Base-by-base conservation (phyloP, 2,329 filamentous ascomycete species). In the Tolypocladium cylindrosporum region DNA sequence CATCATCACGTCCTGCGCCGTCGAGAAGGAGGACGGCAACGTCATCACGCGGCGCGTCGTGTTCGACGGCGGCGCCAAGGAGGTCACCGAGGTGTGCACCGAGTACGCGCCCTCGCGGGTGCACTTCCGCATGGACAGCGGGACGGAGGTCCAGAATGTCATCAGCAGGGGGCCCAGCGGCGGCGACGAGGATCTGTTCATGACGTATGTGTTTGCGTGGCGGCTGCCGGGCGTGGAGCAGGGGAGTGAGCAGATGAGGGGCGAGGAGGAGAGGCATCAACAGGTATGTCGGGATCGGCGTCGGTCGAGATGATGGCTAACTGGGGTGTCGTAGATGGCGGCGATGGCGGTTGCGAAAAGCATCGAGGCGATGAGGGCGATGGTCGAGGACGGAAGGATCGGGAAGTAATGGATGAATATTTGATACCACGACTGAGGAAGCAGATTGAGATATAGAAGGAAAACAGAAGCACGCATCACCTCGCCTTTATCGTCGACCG, bases 131-230 rank as follows among this genome's bases (percentile, higher is more conserved):
- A 63, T 69, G 42, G 65, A 69, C 11, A 66, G 69, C 34, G 71
- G 71, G 37, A 68, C 65, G 52, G 64, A 60, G 51, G 65, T 73
- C 21, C 59, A 64, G 45, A 74, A 73, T 57, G 66, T 70, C 56
- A 61, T 72, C 62, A 64, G 51, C 34, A 53, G 19, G 66, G 69
- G 10, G 55, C 66, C 45, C 27, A 24, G 55, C 43, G 31, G 54
- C 31, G 55, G 62, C 31, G 55, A 63, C 7, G 54, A 59, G 1
- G 66, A 70, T 34, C 53, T 72, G 39, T 68, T 62, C 52, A 59
- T 73, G 62, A 72, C 71, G 14, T 72, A 69, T 59, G 60, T 66
- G 1, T 73, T 73, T 61, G 64, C 67, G 34, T 69, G 70, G 68
- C 62, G 62, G 55, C 58, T 67, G 56, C 55, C 61, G 9, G 63